Conservation (phyloP, 306 rosid genomes). For the Dryas drummondii region DNA sequence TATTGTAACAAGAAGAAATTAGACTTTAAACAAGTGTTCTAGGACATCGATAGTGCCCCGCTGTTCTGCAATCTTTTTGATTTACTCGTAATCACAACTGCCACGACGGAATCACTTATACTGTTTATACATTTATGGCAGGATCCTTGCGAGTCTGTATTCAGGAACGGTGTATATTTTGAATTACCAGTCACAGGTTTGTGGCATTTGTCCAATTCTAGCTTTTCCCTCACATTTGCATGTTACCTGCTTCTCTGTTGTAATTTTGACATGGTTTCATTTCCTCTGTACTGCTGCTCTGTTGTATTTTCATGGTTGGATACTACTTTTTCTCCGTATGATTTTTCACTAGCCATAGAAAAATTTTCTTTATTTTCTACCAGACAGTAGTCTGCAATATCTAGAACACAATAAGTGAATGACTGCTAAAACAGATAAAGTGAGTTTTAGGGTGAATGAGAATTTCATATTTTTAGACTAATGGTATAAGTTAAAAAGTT, state of each 20-base stretch:
- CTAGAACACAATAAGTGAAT: neutral
- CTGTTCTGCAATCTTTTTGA: neutral
- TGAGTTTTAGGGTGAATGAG: neutral
- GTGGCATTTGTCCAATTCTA: constrained; percentile 2
- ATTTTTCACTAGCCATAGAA: neutral
- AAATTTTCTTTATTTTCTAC: neutral
- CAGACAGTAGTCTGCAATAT: neutral
- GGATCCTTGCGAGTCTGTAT: constrained; percentile 96
- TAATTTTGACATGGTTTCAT: neutral
- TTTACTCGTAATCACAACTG: neutral
- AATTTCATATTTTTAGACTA: neutral
- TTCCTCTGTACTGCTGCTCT: neutral
- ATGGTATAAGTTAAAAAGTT: neutral
- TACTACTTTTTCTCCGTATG: neutral
- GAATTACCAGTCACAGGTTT: constrained; percentile 96
- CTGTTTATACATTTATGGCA: constrained; percentile 28
- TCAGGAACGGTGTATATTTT: constrained; percentile 91
- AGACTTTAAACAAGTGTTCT: neutral
- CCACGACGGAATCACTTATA: neutral
- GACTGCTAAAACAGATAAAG: neutral
- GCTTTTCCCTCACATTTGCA: neutral
- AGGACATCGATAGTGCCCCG: neutral
- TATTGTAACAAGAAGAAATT: neutral
- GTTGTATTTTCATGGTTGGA: neutral
- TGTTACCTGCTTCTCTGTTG: neutral